Evolutionary conservation across 2,329 filamentous ascomycete genomes (phyloP).

Genomic region (Aspergillus fumigatiaffinis): DNA sequence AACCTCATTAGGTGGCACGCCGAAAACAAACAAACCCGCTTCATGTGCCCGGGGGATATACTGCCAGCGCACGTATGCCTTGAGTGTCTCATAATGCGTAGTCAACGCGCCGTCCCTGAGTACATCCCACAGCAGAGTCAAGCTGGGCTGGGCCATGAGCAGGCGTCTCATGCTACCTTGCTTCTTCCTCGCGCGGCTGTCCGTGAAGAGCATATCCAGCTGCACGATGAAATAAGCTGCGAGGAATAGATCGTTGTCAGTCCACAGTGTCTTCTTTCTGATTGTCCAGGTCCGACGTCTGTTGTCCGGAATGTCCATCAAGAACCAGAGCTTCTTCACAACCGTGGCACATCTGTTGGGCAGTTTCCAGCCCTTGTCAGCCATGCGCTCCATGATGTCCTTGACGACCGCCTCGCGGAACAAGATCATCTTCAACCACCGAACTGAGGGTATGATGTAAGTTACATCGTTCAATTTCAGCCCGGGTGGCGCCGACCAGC

Average conservation of each 20-base stretch:
- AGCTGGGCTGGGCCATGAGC: constrained; percentile 56
- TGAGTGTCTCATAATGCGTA: constrained; percentile 50
- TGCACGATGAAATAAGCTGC: constrained; percentile 66
- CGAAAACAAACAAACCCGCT: constrained; percentile 40
- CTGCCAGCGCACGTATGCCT: constrained; percentile 57
- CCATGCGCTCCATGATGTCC: constrained; percentile 62
- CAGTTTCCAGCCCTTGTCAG: constrained; percentile 54
- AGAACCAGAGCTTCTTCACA: constrained; percentile 67
- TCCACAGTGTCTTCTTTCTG: constrained; percentile 52
- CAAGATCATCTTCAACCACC: constrained; percentile 65
- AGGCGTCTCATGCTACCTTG: constrained; percentile 51
- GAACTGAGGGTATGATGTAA: constrained; percentile 55
- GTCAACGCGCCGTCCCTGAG: constrained; percentile 56
- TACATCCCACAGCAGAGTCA: constrained; percentile 57
- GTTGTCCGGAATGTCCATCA: constrained; percentile 64
- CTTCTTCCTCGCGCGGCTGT: constrained; percentile 56
- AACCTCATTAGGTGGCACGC: constrained; percentile 51
- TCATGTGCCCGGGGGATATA: constrained; percentile 35
- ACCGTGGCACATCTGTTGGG: constrained; percentile 47
- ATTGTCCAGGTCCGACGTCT: constrained; percentile 53
- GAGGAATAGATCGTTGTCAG: constrained; percentile 57
- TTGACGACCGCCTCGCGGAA: constrained; percentile 54
- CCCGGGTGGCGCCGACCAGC: constrained; percentile 52
- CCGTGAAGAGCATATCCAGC: constrained; percentile 64
- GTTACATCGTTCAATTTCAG: constrained; percentile 16